Percentiles rank a stretch among this genome's conserved stretches.
Conservation (phyloP, 2,329 filamentous ascomycete species). For the Penicillium sp. region DNA sequence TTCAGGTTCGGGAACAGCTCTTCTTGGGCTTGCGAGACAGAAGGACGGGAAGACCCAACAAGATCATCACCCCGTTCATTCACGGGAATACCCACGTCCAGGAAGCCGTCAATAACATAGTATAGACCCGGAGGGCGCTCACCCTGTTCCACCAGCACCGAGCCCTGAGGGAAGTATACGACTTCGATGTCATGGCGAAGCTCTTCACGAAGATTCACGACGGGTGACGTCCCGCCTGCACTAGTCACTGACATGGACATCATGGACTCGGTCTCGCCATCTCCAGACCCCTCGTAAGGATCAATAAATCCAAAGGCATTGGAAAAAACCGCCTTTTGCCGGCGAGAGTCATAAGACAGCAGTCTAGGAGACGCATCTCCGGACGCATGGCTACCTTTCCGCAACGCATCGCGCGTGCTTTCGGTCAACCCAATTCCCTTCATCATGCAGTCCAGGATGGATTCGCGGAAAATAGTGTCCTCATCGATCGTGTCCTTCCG, state of each 20-base stretch:
- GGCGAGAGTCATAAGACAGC: constrained; percentile 79
- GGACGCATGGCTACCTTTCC: constrained; percentile 67
- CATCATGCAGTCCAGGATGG: constrained; percentile 93
- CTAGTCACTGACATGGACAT: constrained; percentile 69
- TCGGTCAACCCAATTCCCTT: constrained; percentile 82
- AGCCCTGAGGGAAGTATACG: constrained; percentile 93
- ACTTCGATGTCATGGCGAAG: constrained; percentile 93
- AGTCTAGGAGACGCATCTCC: constrained; percentile 84
- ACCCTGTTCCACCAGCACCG: constrained; percentile 92
- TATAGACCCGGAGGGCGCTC: constrained; percentile 96
- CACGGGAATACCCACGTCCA: constrained; percentile 86
- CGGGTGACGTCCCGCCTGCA: constrained; percentile 65
- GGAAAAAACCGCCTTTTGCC: constrained; percentile 77
- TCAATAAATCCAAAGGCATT: constrained; percentile 94
- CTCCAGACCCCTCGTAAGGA: constrained; percentile 70
- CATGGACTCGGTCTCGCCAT: constrained; percentile 86
- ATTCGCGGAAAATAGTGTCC: constrained; percentile 84
- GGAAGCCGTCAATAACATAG: constrained; percentile 95
- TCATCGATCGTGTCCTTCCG: constrained; percentile 84
- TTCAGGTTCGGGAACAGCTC: constrained; percentile 52
- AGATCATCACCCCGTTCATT: constrained; percentile 60
- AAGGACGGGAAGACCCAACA: constrained; percentile 38
- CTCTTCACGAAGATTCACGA: constrained; percentile 72
- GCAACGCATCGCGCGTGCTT: constrained; percentile 66
- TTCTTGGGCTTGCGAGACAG: constrained; percentile 33